These are phyloP conservation scores for Lobulomyces angularis DNA, from an alignment of 192 early-diverging fungal species.

Conservation along the genomic window DNA sequence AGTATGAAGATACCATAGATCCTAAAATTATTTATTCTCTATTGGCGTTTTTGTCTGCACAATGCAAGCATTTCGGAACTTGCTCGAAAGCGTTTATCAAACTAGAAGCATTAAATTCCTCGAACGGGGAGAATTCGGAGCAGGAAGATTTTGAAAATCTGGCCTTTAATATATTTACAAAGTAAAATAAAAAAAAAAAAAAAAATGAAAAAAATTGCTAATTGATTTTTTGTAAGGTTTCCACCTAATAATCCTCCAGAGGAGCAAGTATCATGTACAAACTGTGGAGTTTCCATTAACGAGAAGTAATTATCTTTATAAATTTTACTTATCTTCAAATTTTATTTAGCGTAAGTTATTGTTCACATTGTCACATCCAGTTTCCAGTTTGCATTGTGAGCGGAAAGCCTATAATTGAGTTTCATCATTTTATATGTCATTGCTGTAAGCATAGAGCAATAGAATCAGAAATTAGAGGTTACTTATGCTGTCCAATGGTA, in stretches of 20 bases:
- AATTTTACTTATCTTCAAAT: neutral
- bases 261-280: slow-evolving; percentile 16
- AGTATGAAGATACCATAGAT: slow-evolving; percentile 39
- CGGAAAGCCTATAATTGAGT: slow-evolving; percentile 40
- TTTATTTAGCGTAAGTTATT: slow-evolving; percentile 23
- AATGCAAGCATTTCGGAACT: slow-evolving; percentile 27
- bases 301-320: slow-evolving; percentile 12
- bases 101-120: slow-evolving; percentile 24
- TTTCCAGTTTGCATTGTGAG: slow-evolving; percentile 48
- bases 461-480: slow-evolving; percentile 35
- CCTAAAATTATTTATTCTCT: slow-evolving; percentile 28
- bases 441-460: slow-evolving; percentile 47
- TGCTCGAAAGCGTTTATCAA: slow-evolving; percentile 42
- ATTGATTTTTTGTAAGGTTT: slow-evolving; percentile 7
- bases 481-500: slow-evolving; percentile 43
- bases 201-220: too few relatives aligned
- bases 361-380: slow-evolving; percentile 29
- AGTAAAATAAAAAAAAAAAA: slow-evolving; percentile 16
- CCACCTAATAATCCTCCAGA: slow-evolving; percentile 15
- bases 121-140: slow-evolving; percentile 21
- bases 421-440: slow-evolving; percentile 48
- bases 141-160: slow-evolving; percentile 27
- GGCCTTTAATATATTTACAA: slow-evolving; percentile 38
- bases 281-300: slow-evolving; percentile 15
- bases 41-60: slow-evolving; percentile 32